Evolutionary conservation across 2,329 filamentous ascomycete genomes (phyloP), one percentile per base, ranked within the genome.

Genomic region (Claviceps spartinae): DNA sequence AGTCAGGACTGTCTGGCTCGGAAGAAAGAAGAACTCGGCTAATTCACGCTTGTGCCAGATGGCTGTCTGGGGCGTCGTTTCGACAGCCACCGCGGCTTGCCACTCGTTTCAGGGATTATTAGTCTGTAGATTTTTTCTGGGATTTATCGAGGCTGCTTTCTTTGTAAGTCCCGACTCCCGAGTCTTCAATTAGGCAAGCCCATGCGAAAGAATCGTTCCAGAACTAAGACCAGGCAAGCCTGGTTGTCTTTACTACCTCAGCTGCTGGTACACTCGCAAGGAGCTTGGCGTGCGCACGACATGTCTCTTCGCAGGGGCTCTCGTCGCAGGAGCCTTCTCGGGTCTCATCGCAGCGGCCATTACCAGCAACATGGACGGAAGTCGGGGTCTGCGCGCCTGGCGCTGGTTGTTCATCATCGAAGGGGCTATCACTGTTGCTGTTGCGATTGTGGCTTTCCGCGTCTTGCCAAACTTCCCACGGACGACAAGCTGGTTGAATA

Each of bases 231-330:
- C 22, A 6, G 13, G 9, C 5, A 7, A 44, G 42, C 22, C 42
- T 26, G 42, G 42, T 44, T 44, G 42, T 44, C 42, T 44, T 26
- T 44, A 24, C 42, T 44, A 44, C 42, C 42, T 44, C 22, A 44
- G 42, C 42, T 44, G 75, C 40, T 80, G 75, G 63, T 81, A 79
- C 61, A 78, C 74, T 2, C 67, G 74, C 36, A 72, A 76, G 57
- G 70, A 72, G 56, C 58, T 74, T 26, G 64, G 67, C n/a, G 61
- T 66, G 1, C 64, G 71, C 43, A 68, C 72, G 8, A 67, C 70
- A 2, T 68, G 74, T 52, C 62, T 75, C 1, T 75, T 75, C 54
- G 65, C 71, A 0, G 69, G 69, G 2, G 66, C 65, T 16, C 61
- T 67, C 16, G 56, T 66, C 30, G 62, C 65, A 3, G 65, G 62